Conservation (phyloP, 2,329 filamentous ascomycete genomes). For the Epichloe sibirici region DNA sequence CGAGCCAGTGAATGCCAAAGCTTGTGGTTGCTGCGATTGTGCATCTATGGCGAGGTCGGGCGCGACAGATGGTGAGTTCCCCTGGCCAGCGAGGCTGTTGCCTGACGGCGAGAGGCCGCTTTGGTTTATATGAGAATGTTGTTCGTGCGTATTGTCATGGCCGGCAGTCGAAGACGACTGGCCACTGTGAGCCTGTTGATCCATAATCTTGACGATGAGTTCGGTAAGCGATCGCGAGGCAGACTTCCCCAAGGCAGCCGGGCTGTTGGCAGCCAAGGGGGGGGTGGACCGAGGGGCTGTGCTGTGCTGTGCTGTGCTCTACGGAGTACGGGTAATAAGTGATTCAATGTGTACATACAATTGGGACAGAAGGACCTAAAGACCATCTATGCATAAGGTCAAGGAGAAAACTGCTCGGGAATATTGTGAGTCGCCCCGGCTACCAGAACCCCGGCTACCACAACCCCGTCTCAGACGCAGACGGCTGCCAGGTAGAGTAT, state of each 20-base stretch:
- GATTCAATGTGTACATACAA: too few relatives aligned
- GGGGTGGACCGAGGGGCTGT: constrained; percentile 17
- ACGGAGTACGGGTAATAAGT: too few relatives aligned
- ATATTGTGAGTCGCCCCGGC: constrained; percentile 3
- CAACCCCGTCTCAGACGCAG: constrained; percentile 2
- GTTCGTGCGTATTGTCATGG: constrained; percentile 31
- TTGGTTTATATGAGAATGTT: constrained; percentile 54
- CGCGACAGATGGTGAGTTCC: constrained; percentile 33
- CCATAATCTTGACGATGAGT: constrained; percentile 22
- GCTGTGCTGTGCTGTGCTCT: not conserved
- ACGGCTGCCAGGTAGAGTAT: not conserved
- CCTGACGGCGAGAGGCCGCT: constrained; percentile 49
- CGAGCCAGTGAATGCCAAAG: constrained; percentile 18
- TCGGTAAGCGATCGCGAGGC: constrained; percentile 22
- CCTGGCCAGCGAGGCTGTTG: constrained; percentile 35
- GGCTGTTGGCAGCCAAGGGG: constrained; percentile 32
- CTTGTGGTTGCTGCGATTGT: constrained; percentile 23
- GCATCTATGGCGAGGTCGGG: constrained; percentile 48
- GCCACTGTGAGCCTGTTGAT: constrained; percentile 33
- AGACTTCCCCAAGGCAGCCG: constrained; percentile 32
- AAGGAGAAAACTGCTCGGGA: not conserved
- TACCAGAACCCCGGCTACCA: not conserved
- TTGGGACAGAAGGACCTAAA: too few relatives aligned
- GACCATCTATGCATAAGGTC: too few relatives aligned
- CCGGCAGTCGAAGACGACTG: constrained; percentile 44